Percentiles rank a stretch among this genome's conserved stretches.
These are phyloP conservation scores for Alternaria triticina DNA, from an alignment of 2,329 filamentous ascomycete species.

Conservation along the genomic window DNA sequence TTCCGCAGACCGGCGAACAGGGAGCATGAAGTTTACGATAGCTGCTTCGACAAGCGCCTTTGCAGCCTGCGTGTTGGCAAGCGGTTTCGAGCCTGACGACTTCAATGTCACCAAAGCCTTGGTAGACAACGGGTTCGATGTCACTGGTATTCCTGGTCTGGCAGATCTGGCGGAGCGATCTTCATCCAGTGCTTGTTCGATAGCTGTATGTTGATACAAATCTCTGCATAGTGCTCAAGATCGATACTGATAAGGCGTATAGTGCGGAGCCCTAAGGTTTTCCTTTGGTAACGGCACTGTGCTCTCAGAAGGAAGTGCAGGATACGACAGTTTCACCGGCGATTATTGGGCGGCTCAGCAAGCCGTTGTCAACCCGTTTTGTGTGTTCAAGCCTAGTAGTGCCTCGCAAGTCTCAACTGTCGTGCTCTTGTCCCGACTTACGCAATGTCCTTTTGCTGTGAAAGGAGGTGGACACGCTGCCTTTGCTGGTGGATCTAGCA, in stretches of 20 bases:
- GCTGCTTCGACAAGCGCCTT: constrained; percentile 8
- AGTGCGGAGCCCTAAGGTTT: constrained; percentile 27
- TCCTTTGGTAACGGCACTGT: constrained; percentile 21
- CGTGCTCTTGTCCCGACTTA: constrained; percentile 30
- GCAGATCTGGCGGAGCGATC: constrained; percentile 11
- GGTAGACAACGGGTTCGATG: constrained; percentile 21
- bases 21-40: constrained; percentile 10
- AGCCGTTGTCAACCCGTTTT: constrained; percentile 28
- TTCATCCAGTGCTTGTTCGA: constrained; percentile 19
- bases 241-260: background rate
- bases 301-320: constrained; percentile 17
- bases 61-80: constrained; percentile 1
- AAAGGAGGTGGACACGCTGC: constrained; percentile 44
- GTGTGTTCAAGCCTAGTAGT: constrained; percentile 35
- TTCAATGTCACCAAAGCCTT: constrained; percentile 32
- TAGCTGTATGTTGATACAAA: constrained; percentile 23
- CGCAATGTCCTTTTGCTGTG: constrained; percentile 49
- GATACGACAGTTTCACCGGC: constrained; percentile 27
- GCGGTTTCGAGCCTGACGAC: constrained; percentile 19
- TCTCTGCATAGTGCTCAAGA: background rate
- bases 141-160: constrained; percentile 21
- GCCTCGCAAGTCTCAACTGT: constrained; percentile 24
- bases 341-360: constrained; percentile 38
- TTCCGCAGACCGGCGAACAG: background rate
- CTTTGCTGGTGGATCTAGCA: constrained; percentile 38